Evolutionary conservation across 345 rosid genomes (phyloP).

Genomic region (Triadica sebifera): DNA sequence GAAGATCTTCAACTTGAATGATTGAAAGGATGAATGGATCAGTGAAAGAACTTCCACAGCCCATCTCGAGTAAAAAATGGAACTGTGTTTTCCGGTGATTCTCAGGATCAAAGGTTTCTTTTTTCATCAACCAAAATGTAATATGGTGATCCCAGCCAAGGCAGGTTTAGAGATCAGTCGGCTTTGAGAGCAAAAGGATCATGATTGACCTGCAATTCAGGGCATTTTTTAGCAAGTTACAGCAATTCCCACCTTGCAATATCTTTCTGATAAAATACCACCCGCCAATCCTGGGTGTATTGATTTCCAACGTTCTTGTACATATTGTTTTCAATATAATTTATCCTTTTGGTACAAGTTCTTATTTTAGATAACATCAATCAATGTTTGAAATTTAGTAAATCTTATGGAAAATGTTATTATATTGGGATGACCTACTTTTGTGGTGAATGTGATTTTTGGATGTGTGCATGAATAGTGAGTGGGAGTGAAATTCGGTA

Average conservation of each 20-base stretch:
- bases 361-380: neutral
- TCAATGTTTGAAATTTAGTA: neutral
- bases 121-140: neutral
- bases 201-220: neutral
- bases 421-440: neutral
- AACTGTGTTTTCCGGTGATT: neutral
- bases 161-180: neutral
- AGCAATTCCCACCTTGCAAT: neutral
- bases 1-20: conserved; percentile 57
- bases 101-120: neutral
- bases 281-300: neutral
- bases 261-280: neutral
- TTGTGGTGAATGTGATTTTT: neutral
- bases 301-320: neutral
- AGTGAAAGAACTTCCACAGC: neutral
- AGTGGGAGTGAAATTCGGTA: no score
- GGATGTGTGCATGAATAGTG: neutral
- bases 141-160: neutral
- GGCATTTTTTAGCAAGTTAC: neutral
- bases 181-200: neutral
- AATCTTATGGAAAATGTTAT: neutral
- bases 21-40: neutral
- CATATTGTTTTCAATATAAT: conserved; percentile 1
- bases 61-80: neutral
- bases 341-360: neutral